These are phyloP conservation scores for Exidia glandulosa DNA, from an alignment of 768 basidiomycete species.

Conservation along the genomic window DNA sequence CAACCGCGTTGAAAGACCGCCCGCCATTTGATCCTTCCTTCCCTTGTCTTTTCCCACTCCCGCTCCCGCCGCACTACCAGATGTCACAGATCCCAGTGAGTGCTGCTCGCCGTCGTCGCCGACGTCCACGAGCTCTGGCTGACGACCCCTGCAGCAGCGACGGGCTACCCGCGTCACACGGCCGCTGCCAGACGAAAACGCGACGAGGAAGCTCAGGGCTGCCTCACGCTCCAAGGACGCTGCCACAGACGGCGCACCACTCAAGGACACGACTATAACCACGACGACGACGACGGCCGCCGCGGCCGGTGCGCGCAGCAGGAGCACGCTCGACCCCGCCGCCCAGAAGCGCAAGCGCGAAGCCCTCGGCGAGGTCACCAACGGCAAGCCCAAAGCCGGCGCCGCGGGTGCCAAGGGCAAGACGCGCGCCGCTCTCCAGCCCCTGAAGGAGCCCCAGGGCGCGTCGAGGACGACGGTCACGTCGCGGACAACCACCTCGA, in stretches of 20 bases:
- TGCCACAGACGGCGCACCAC: neutral
- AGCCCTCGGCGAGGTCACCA: conserved; percentile 60
- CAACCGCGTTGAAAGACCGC: too few relatives aligned
- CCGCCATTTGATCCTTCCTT: neutral
- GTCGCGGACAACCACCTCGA: conserved; percentile 19
- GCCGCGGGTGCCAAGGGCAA: conserved; percentile 43
- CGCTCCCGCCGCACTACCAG: neutral
- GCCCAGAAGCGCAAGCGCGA: conserved; percentile 64
- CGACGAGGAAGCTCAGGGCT: neutral
- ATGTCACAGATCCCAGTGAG: neutral
- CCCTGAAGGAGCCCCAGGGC: conserved; percentile 9
- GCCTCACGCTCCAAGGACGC: neutral
- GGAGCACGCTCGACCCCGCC: conserved; percentile 32
- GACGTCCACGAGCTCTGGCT: neutral
- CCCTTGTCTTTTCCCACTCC: neutral
- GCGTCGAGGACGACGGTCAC: conserved; percentile 10
- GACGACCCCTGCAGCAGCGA: neutral
- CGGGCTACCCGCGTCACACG: neutral
- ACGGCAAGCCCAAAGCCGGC: conserved; percentile 14
- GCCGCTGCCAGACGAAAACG: neutral
- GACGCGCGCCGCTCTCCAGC: conserved; percentile 16
- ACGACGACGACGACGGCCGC: conserved; percentile 39
- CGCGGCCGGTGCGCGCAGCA: conserved; percentile 28
- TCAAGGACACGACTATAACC: conserved; percentile 35
- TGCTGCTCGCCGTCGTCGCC: neutral